Conservation (phyloP, 768 basidiomycete species). For the Austroboletus festivus region DNA sequence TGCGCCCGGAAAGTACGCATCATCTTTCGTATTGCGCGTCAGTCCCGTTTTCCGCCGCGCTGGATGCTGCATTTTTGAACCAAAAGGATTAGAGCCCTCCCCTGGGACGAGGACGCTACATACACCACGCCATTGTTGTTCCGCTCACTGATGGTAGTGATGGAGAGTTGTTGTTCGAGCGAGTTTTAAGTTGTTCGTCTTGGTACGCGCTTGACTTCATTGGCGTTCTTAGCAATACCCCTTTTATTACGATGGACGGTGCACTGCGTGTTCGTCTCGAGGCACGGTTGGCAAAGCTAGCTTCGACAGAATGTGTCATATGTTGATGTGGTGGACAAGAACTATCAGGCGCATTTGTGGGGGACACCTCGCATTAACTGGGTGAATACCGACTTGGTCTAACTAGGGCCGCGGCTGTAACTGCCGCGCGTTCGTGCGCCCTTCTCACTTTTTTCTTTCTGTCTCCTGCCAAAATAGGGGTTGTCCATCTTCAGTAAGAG, state of each 20-base stretch:
- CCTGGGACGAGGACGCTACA: slow-evolving; percentile 7
- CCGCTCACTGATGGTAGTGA: slow-evolving; percentile 40
- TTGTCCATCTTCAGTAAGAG: slow-evolving; percentile 25
- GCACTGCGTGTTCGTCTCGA: slow-evolving; percentile 45
- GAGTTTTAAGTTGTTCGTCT: slow-evolving; percentile 23
- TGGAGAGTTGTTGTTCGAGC: slow-evolving; percentile 52
- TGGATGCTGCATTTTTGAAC: slow-evolving; percentile 3
- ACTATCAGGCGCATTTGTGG: too few relatives aligned
- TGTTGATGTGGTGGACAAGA: slow-evolving; percentile 30
- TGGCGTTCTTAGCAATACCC: slow-evolving; percentile 35
- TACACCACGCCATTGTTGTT: slow-evolving; percentile 34
- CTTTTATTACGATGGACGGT: slow-evolving; percentile 46
- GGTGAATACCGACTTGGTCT: too few relatives aligned
- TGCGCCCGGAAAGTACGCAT: slow-evolving; percentile 31
- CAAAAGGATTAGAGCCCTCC: slow-evolving; percentile 12
- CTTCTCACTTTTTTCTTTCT: slow-evolving; percentile 15
- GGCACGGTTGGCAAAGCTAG: slow-evolving; percentile 39
- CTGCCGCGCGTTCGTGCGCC: slow-evolving; percentile 12
- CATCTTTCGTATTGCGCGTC: slow-evolving; percentile 27
- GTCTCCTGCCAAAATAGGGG: slow-evolving; percentile 15
- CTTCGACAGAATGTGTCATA: slow-evolving; percentile 42
- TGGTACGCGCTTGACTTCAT: neutral
- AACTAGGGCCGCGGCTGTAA: neutral
- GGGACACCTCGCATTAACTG: neutral
- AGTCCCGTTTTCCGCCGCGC: neutral